Evolutionary conservation across 306 rosid species (phyloP), one percentile per base, ranked within the genome.

Genomic region (Cucurbita moschata): DNA sequence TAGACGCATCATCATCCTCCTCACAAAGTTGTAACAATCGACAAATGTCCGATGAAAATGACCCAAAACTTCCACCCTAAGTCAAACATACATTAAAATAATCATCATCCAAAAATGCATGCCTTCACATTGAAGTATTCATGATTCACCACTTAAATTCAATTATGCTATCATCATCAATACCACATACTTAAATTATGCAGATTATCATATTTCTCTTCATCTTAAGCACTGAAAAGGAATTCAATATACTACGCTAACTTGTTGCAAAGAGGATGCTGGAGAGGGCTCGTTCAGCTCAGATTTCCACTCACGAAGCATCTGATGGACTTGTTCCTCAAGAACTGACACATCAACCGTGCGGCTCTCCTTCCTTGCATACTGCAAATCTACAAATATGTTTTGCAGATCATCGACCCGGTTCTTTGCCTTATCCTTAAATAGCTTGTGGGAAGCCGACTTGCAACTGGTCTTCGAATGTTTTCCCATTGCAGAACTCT

Each of bases 261-360:
- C 98, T 83, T 91, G 97, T 83, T 94, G 97, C 86, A 94, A 81
- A 26, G 99, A 94, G 67, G 99, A 91, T 55, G 96, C 96, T 4
- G 97, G 96, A 55, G 99, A 89, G 52, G 99, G 92, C 79, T 94
- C 97, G 23, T 89, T 94, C 70, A 94, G 99, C 84, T 94, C 99
- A 1, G 96, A 74, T 86, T 91, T 94, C 99, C 99, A 94, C 77
- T 94, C 99, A 3, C 97, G 99, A 76, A 94, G 99, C 99, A 94
- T 94, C 87, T 89, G 96, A 85, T 91, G 92, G 52, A 94, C 96
- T 81, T 94, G 99, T 65, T 94, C 99, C 87, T 94, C 99, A 6
- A 94, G 92, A 13, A 94, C 88, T 0, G 92, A 75, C 39, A 82
- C 89, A 77, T 94, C 96, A 12, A 84, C 82, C 0, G 92, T 71